These are phyloP conservation scores for Phytopythium ostracodes DNA, from an alignment of 352 stramenopile genomes.

Conservation along the genomic window DNA sequence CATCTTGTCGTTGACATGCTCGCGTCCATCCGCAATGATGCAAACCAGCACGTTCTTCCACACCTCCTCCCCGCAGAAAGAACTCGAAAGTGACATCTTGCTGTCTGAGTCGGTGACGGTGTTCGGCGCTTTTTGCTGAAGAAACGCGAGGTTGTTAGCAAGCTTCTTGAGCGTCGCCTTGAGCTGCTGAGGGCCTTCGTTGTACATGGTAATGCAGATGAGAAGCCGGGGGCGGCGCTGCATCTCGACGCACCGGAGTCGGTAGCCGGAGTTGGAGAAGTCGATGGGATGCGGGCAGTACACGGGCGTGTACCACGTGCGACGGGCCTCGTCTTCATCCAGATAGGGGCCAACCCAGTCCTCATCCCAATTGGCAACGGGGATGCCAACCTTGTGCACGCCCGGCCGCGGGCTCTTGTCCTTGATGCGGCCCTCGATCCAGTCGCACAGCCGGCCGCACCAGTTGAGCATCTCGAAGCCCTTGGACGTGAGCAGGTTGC, in stretches of 20 bases:
- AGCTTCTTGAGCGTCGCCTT: constrained; percentile 76
- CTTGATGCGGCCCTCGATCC: constrained; percentile 77
- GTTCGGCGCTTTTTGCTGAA: constrained; percentile 38
- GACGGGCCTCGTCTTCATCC: constrained; percentile 70
- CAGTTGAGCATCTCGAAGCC: constrained; percentile 86
- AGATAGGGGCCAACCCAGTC: constrained; percentile 68
- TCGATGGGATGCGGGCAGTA: constrained; percentile 61
- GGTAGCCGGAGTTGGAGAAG: constrained; percentile 77
- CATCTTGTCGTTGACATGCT: constrained; percentile 74
- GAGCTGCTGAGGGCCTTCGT: constrained; percentile 65
- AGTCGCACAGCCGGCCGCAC: constrained; percentile 75
- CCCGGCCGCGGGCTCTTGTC: constrained; percentile 71
- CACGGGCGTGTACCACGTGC: constrained; percentile 82
- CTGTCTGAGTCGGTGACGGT: constrained; percentile 14
- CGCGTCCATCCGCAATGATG: constrained; percentile 75
- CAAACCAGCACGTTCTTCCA: constrained; percentile 83
- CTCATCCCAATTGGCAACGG: constrained; percentile 62
- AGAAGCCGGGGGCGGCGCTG: constrained; percentile 66
- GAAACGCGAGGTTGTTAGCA: constrained; percentile 75
- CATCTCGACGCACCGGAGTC: constrained; percentile 73
- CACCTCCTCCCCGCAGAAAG: constrained; percentile 60
- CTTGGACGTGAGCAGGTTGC: constrained; percentile 83
- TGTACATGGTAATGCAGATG: constrained; percentile 88
- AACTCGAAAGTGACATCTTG: constrained; percentile 25
- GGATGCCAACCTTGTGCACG: constrained; percentile 78